Evolutionary conservation across 2,329 filamentous ascomycete genomes (phyloP), one percentile per base, ranked within the genome.

Genomic region (Colletotrichum filicis): DNA sequence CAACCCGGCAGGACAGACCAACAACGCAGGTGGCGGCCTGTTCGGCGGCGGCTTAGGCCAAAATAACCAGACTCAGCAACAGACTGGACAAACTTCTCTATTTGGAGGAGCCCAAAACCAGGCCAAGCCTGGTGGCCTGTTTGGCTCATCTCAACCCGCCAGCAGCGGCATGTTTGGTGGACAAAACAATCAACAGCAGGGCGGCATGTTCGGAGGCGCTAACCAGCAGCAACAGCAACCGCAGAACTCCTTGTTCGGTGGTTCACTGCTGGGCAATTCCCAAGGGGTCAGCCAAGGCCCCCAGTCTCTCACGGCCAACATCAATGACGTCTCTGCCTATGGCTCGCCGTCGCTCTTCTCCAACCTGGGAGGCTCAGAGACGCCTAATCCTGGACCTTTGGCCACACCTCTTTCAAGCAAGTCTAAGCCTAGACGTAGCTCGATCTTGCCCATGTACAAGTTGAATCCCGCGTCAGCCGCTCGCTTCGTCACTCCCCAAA

Each of bases 331-430:
- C n/a, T 95, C 94, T 65, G 96, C 97, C 0, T 99, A 97, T 79
- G 97, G 97, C 53, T 95, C 94, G 66, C 91, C 94, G 58, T 94
- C 95, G 1, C 88, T 99, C 24, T 98, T 98, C 82, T 90, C 92
- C 37, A 93, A 92, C 66, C 85, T 98, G 19, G 87, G 87, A 76
- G 88, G 80, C 80, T 91, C 79, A 83, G 94, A 83, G 84, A 84
- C 86, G 66, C 88, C 82, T 81, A 95, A 95, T 78, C 94, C 95
- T 3, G 97, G 97, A 2, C 97, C 97, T 3, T 88, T 99, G 75
- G 97, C 96, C 9, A 98, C 96, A 0, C 97, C 97, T 0, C 87
- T 98, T 14, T 93, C 92, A 9, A 92, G 92, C 75, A 92, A 91
- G 82, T 85, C 86, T 49, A 96, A 95, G 84, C 88, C 92, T 69